Evolutionary conservation across 768 basidiomycete species (phyloP).

Genomic region (Obba rivulosa): DNA sequence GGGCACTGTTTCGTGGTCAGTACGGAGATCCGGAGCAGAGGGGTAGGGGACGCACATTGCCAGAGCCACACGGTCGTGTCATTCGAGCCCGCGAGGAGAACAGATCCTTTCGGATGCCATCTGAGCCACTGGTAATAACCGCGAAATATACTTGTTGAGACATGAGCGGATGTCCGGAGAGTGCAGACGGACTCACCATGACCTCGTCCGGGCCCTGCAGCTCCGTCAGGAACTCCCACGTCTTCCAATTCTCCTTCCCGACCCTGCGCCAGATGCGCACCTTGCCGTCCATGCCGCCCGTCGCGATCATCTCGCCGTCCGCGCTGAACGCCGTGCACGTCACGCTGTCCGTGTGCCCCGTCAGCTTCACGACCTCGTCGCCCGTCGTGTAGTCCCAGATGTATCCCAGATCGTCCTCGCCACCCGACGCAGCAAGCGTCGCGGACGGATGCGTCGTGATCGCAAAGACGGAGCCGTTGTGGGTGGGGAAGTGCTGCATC

Average conservation of each 20-base stretch:
- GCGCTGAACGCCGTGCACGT: constrained; percentile 70
- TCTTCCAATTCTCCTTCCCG: constrained; percentile 63
- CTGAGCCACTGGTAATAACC: constrained; percentile 62
- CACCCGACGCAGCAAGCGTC: constrained; percentile 84
- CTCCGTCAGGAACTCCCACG: constrained; percentile 94
- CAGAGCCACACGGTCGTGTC: constrained; percentile 96
- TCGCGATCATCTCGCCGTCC: constrained; percentile 91
- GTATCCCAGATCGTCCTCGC: constrained; percentile 92
- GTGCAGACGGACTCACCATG: constrained; percentile 50
- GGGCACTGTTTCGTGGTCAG: constrained; percentile 57
- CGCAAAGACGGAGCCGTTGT: constrained; percentile 77
- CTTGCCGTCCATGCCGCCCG: constrained; percentile 97
- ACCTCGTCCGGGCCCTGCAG: constrained; percentile 95
- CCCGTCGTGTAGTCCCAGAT: constrained; percentile 87
- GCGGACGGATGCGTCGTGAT: constrained; percentile 80
- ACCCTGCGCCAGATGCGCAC: constrained; percentile 89
- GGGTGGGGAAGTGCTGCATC: constrained; percentile 62
- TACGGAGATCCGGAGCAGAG: neutral
- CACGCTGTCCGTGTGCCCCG: constrained; percentile 93
- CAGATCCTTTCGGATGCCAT: constrained; percentile 94
- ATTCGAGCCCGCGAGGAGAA: constrained; percentile 87
- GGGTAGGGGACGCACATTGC: constrained; percentile 64
- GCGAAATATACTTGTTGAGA: constrained; percentile 4
- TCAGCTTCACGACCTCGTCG: constrained; percentile 74
- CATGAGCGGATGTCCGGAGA: neutral